Conservation (phyloP, 306 rosid genomes). For the Cucumis sativus region DNA sequence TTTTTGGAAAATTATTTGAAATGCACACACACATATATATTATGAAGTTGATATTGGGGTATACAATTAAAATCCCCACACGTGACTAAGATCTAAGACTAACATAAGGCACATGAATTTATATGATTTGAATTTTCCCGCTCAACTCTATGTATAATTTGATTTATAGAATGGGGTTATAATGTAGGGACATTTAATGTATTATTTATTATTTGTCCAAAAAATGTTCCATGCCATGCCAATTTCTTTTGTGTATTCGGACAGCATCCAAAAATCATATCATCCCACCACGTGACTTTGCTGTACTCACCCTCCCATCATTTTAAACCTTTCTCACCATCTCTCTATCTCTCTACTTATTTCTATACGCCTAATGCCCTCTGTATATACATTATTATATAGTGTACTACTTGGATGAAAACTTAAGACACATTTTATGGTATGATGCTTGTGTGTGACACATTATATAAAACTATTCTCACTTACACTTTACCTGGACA, state of each 20-base stretch:
- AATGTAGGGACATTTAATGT: neutral
- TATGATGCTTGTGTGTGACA: neutral
- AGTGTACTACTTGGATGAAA: neutral
- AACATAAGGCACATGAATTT: neutral
- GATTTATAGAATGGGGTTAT: neutral
- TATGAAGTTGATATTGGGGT: neutral
- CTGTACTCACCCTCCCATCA: neutral
- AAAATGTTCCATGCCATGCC: neutral
- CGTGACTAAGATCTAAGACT: neutral
- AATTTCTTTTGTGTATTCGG: neutral
- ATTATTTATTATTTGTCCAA: neutral
- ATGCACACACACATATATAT: neutral
- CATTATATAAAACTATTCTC: neutral
- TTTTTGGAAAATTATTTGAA: neutral
- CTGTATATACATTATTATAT: neutral
- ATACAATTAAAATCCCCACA: neutral
- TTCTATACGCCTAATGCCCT: neutral
- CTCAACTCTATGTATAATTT: neutral
- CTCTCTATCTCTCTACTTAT: neutral
- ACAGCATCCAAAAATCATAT: neutral
- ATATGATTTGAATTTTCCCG: constrained; percentile 6
- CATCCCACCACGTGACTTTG: constrained; percentile 1
- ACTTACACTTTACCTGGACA: neutral
- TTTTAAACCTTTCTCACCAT: neutral
- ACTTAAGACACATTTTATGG: no score